phyloP scores from a whole-genome alignment of 345 rosid genomes.

The Boechera divaricarpa region DNA sequence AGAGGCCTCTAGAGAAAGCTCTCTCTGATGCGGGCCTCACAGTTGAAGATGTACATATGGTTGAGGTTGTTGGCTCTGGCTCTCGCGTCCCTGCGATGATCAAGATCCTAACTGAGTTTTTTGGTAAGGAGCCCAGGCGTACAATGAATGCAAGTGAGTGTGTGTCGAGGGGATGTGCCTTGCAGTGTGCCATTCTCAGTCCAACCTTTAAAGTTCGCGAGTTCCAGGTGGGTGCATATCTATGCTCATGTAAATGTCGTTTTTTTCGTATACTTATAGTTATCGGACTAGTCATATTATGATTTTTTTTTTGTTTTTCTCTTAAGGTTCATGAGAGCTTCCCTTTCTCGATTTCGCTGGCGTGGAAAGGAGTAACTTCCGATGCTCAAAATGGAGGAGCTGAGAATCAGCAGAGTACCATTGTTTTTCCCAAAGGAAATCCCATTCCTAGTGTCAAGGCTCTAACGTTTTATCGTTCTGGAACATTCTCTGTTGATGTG shows the following conservation, averaged over 20 bases:
- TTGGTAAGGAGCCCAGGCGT: constrained; percentile 97
- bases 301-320: neutral
- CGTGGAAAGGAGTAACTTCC: constrained; percentile 80
- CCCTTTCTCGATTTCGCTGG: constrained; percentile 74
- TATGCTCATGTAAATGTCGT: constrained; percentile 4
- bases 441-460: constrained; percentile 87
- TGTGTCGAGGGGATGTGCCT: constrained; percentile 87
- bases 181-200: constrained; percentile 96
- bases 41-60: constrained; percentile 77
- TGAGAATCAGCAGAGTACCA: constrained; percentile 75
- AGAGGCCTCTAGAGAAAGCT: constrained; percentile 86
- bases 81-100: constrained; percentile 88
- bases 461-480: constrained; percentile 77
- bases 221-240: constrained; percentile 66
- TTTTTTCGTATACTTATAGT: neutral
- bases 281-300: constrained; percentile 11
- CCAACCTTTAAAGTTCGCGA: constrained; percentile 98
- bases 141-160: constrained; percentile 99
- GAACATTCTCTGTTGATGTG: constrained; percentile 79
- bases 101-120: constrained; percentile 83
- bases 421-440: constrained; percentile 90
- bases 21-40: constrained; percentile 82
- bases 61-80: constrained; percentile 91
- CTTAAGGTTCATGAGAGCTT: constrained; percentile 84
- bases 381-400: constrained; percentile 66